These are phyloP conservation scores for Melampsora larici-populina DNA, from an alignment of 1,284 basidiomycete species.

Conservation along the genomic window DNA sequence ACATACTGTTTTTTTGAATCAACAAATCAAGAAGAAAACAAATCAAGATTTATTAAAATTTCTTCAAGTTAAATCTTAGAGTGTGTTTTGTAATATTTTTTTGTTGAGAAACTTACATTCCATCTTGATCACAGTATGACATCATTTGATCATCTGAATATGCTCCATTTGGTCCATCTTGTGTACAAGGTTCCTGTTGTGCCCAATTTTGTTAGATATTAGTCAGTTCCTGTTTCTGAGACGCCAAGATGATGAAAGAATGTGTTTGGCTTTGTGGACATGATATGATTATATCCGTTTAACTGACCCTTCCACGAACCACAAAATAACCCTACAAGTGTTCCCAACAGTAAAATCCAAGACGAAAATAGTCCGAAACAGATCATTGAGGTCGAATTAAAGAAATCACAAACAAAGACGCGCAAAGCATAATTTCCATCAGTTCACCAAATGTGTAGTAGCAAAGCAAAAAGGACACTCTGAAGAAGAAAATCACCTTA, in stretches of 20 bases:
- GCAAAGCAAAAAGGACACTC: background rate
- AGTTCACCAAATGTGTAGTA: background rate
- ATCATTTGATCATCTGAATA: background rate
- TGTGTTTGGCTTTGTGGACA: constrained; percentile 1
- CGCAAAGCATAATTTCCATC: background rate
- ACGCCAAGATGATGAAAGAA: background rate
- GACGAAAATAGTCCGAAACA: background rate
- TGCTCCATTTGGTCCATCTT: constrained; percentile 21
- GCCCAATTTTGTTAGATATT: background rate
- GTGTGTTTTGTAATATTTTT: too few relatives aligned
- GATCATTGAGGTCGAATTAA: background rate
- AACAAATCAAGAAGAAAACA: background rate
- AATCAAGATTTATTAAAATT: background rate
- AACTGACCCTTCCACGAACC: constrained; percentile 22
- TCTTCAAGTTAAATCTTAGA: background rate
- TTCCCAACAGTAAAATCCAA: background rate
- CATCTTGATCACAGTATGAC: constrained; percentile 19
- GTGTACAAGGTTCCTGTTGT: background rate
- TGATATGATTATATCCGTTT: background rate
- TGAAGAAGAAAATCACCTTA: background rate
- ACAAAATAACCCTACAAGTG: constrained; percentile 16
- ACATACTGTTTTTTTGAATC: constrained; percentile 16
- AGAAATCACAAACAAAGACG: too few relatives aligned
- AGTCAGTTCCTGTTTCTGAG: background rate
- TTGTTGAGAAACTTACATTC: constrained; percentile 11